Conservation (phyloP, 495 filamentous ascomycete species). For the Aspergillus affinis region DNA sequence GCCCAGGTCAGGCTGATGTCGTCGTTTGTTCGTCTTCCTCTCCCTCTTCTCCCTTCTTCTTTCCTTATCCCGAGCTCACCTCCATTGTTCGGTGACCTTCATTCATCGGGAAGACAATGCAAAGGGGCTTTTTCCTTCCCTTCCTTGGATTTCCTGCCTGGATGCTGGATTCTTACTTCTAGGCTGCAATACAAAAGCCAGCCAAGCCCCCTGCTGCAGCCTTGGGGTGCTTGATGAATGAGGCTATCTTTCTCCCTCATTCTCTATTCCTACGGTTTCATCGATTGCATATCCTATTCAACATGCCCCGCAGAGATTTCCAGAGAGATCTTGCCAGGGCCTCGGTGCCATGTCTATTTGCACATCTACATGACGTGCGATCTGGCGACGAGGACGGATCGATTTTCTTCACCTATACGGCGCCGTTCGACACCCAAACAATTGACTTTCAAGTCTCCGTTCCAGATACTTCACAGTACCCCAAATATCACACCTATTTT, state of each 20-base stretch:
- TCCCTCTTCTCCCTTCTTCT: too few relatives aligned
- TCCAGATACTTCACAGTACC: constrained; percentile 20
- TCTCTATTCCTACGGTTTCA: neutral
- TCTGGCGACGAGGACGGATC: constrained; percentile 62
- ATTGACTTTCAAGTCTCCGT: constrained; percentile 55
- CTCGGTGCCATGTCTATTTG: constrained; percentile 26
- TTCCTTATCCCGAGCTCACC: too few relatives aligned
- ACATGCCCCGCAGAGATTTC: constrained; percentile 19
- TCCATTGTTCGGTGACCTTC: too few relatives aligned
- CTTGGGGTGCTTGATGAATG: too few relatives aligned
- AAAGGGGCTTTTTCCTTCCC: too few relatives aligned
- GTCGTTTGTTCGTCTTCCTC: too few relatives aligned
- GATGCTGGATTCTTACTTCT: too few relatives aligned
- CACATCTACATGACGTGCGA: constrained; percentile 47
- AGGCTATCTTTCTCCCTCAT: neutral
- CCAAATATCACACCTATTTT: neutral
- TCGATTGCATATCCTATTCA: neutral
- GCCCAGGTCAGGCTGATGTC: too few relatives aligned
- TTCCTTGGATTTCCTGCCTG: too few relatives aligned
- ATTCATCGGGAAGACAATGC: too few relatives aligned
- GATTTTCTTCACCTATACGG: constrained; percentile 54
- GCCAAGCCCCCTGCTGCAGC: too few relatives aligned
- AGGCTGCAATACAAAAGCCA: too few relatives aligned
- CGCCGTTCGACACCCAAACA: constrained; percentile 18
- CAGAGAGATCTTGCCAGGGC: constrained; percentile 47